Evolutionary conservation across 495 filamentous ascomycete genomes (phyloP), one percentile per base, ranked within the genome.

Genomic region (Xeromyces bisporus): DNA sequence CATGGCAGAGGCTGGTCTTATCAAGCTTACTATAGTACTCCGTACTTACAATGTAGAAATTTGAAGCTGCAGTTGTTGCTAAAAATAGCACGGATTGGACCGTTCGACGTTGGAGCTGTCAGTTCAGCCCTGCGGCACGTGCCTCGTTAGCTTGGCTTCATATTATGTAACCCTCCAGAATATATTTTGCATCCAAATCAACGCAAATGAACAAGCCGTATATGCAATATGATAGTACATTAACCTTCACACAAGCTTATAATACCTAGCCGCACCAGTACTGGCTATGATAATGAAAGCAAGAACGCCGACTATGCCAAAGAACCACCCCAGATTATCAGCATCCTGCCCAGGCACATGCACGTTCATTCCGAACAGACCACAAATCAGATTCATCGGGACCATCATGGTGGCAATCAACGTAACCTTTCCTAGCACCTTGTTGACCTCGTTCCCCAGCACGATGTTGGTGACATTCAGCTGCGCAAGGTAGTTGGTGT

Each of bases 301-400:
- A 35, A 93, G 72, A 23, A 64, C 58, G 5, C 75, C 79, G 6
- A 92, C 28, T 36, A 93, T 89, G 6, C 69, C 70, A 53, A 84
- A 87, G 56, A 85, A 97, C 58, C 86, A 80, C 9, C 46, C 58
- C 10, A 86, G 53, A 16, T 64, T 66, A 0, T 51, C 50, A 0
- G 38, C 35, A 7, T 73, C 44, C 36, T 51, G 48, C 17, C 74
- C 93, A 2, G 89, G 89, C 2, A 96, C 77, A 15, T 48, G 35
- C 6, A 97, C 85, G 55, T 97, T 97, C 89, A 97, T 97, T 9
- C 89, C 89, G 50, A 94, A 97, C 32, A 97, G 62, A 60, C 89
- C 89, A 14, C 78, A 85, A 37, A 97, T 79, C 34, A 97, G 60
- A 51, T 97, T 97, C 50, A 97, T 72, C n/a, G 89, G 89, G 13